These are phyloP conservation scores for Bipolaris bicolor DNA, from an alignment of 2,329 filamentous ascomycete species.

Conservation along the genomic window DNA sequence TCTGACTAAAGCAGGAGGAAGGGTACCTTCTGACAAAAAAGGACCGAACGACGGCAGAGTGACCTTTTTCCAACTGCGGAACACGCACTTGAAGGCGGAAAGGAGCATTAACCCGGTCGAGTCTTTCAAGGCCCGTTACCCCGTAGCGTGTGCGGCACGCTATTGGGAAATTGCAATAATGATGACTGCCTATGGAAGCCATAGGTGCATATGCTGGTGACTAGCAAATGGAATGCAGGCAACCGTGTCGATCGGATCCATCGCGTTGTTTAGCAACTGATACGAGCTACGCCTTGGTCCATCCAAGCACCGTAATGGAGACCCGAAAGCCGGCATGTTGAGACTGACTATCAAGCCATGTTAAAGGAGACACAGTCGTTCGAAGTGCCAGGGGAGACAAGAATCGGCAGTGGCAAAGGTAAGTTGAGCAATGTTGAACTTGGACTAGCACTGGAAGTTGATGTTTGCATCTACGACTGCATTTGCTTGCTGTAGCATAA, in stretches of 20 bases:
- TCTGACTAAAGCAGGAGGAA: background rate
- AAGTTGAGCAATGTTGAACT: background rate
- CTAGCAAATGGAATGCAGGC: slow-evolving; percentile 3
- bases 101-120: background rate
- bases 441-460: background rate
- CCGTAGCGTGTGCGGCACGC: background rate
- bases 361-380: background rate
- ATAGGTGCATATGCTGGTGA: slow-evolving; percentile 5
- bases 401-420: background rate
- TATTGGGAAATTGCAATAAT: slow-evolving; percentile 3
- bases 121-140: background rate
- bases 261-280: slow-evolving; percentile 2
- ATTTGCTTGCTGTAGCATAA: slow-evolving; percentile 8
- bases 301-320: slow-evolving; percentile 3
- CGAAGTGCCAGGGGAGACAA: background rate
- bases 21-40: background rate
- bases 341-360: background rate
- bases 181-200: slow-evolving; percentile 2
- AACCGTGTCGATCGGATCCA: slow-evolving; percentile 3
- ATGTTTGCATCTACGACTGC: slow-evolving; percentile 3
- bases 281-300: background rate
- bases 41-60: slow-evolving; percentile 7
- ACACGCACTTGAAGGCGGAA: slow-evolving; percentile 4
- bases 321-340: slow-evolving; percentile 3
- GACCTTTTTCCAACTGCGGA: background rate